phyloP scores from a whole-genome alignment of 148 eudicot genomes.

The Silene conica region DNA sequence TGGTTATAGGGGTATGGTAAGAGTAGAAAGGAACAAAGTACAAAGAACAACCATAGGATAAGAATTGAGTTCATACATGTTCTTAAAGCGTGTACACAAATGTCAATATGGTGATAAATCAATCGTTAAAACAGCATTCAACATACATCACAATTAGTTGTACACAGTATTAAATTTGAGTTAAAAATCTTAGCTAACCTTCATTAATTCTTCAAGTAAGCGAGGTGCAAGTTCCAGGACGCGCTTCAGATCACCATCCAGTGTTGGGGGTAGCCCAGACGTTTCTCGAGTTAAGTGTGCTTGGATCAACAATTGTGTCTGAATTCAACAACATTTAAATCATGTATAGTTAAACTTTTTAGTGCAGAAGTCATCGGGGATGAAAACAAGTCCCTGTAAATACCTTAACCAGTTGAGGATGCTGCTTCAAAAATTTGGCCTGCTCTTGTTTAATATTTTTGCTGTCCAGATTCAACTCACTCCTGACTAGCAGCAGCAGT shows the following conservation, averaged over 20 bases:
- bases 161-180: no score
- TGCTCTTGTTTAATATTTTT: conserved; percentile 94
- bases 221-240: conserved; percentile 81
- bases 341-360: not conserved
- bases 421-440: conserved; percentile 98
- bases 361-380: not conserved
- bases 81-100: no score
- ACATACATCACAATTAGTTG: not conserved
- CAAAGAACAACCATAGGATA: no score
- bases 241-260: conserved; percentile 64
- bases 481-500: conserved; percentile 68
- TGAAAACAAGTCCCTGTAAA: not conserved
- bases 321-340: conserved; percentile 20
- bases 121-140: not conserved
- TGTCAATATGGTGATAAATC: not conserved
- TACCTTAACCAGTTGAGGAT: conserved; percentile 93
- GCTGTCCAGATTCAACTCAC: conserved; percentile 82
- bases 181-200: conserved; percentile 36
- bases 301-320: conserved; percentile 89
- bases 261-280: conserved; percentile 51
- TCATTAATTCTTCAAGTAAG: conserved; percentile 79
- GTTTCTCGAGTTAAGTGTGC: conserved; percentile 79
- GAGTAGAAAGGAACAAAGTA: no score
- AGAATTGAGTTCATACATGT: no score
- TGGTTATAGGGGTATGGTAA: no score